These are phyloP conservation scores for Dipodascus geniculatus DNA, from an alignment of 805 yeast species.

Conservation along the genomic window DNA sequence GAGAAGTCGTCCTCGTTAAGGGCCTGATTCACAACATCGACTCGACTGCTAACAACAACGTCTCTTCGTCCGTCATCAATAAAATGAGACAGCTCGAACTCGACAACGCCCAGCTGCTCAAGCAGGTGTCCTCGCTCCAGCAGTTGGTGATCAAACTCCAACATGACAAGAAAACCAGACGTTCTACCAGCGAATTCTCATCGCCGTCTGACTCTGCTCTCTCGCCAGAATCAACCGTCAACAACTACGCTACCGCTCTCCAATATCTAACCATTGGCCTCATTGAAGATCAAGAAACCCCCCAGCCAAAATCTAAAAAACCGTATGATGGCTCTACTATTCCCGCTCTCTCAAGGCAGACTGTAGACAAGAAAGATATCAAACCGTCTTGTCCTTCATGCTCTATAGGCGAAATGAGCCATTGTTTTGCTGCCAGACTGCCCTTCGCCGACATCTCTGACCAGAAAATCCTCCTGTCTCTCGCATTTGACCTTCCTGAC, in stretches of 20 bases:
- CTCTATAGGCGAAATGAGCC: not conserved
- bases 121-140: not conserved
- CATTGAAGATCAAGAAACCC: not conserved
- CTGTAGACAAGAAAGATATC: not conserved
- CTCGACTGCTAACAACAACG: not conserved
- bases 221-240: not conserved
- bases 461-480: constrained; percentile 4
- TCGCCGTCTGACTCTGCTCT: not conserved
- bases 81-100: not conserved
- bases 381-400: constrained; percentile 4
- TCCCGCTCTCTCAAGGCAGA: not conserved
- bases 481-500: not conserved
- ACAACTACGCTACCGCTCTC: not conserved
- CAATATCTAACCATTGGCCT: not conserved
- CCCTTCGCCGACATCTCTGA: constrained; percentile 4
- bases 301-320: not conserved
- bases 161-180: not conserved
- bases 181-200: not conserved
- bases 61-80: not conserved
- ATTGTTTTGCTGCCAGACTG: constrained; percentile 1
- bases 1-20: not conserved
- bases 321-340: not conserved
- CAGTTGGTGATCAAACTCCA: not conserved
- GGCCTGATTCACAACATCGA: not conserved
- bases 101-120: not conserved